Base-by-base conservation (phyloP, 73 alveolate species). In the Paramecium octaurelia region DNA sequence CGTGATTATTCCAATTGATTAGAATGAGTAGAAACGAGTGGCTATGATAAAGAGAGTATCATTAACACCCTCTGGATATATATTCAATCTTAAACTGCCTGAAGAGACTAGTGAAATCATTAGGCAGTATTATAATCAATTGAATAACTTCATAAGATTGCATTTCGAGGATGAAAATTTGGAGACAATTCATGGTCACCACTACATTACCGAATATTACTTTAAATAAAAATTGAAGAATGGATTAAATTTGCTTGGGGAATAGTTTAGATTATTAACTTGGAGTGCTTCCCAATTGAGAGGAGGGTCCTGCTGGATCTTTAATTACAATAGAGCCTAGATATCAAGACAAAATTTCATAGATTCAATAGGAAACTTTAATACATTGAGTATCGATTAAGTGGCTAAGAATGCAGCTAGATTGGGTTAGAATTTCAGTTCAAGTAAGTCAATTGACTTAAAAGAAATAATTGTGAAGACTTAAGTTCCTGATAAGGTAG, bases 331-430 rank as follows among this genome's bases (percentile, higher is more conserved):
- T 60, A 86, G 40, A 44, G 93, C 95, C 38, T 88, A 92, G 21
- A 75, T 95, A 34, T 77, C 87, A 54, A 93, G 92, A 21, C 93
- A 71, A 40, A 58, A 83, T 54, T 93, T 96, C 44, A 64, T 75
- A 50, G 88, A 92, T 48, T 93, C 92, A 85, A 86, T 97, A 76
- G 99, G 99, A 29, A 95, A 96, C 59, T 97, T 97, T 85, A 92
- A 95, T 18, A 71, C 58, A 7, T 96, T 96, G 20, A 92, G 92
- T 40, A 76, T 84, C 46, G 93, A 80, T 46, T 27, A 80, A 44
- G 50, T 93, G 38, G 97, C 95, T 85, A 97, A 97, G 86, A 95
- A 97, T 93, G 96, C 96, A 29, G 98, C 99, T 21, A 93, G 99
- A 68, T 58, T 96, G 27, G 99, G 99, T 11, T 96, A 95, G 89